Conservation (phyloP, 2,329 filamentous ascomycete species). For the Ceratocystis harringtonii region DNA sequence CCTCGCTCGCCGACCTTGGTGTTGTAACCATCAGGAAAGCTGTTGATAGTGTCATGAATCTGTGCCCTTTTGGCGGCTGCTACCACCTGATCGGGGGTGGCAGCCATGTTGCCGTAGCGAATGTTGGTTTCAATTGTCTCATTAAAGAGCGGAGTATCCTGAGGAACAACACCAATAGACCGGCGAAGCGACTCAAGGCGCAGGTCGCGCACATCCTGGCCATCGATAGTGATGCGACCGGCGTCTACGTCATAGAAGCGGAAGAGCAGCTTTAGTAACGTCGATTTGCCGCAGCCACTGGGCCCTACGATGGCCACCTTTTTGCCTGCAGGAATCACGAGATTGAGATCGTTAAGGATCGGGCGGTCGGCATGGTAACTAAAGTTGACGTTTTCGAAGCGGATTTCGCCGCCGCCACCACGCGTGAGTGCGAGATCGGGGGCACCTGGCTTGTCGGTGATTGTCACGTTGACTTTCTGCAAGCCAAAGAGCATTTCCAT, state of each 20-base stretch:
- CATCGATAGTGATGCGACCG: conserved; percentile 80
- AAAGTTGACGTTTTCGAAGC: conserved; percentile 88
- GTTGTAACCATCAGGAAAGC: conserved; percentile 74
- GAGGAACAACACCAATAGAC: conserved; percentile 86
- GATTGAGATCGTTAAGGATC: conserved; percentile 67
- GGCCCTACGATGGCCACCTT: conserved; percentile 94
- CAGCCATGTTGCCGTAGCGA: conserved; percentile 71
- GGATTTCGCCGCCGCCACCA: conserved; percentile 71
- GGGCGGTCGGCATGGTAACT: conserved; percentile 77
- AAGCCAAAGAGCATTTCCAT: conserved; percentile 98
- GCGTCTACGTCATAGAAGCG: conserved; percentile 81
- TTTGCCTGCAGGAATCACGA: conserved; percentile 88
- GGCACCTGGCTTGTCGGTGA: conserved; percentile 63
- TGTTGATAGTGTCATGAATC: conserved; percentile 66
- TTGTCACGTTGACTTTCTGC: conserved; percentile 85
- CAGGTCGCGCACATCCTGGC: conserved; percentile 77
- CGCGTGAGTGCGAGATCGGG: conserved; percentile 54
- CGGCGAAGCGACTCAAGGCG: conserved; percentile 67
- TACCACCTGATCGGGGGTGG: conserved; percentile 54
- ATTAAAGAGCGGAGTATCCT: conserved; percentile 95
- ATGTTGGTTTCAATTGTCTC: conserved; percentile 95
- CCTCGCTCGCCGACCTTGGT: conserved; percentile 89
- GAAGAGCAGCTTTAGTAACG: conserved; percentile 78
- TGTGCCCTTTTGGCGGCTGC: conserved; percentile 68
- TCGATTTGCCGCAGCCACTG: conserved; percentile 92